These are phyloP conservation scores for Senna siamea DNA, from an alignment of 306 rosid species.

Conservation along the genomic window DNA sequence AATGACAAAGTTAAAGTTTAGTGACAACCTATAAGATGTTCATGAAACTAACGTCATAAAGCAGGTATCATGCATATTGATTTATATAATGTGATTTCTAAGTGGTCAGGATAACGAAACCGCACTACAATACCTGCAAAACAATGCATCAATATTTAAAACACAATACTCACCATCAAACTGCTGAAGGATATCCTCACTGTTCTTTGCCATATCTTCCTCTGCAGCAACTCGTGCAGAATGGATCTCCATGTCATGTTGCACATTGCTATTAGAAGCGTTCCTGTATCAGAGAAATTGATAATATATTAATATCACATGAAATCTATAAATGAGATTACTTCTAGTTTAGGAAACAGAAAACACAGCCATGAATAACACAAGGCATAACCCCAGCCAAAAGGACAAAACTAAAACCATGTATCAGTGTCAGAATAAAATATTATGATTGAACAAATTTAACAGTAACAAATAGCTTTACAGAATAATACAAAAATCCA, in stretches of 20 bases:
- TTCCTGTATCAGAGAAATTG: conserved; percentile 43
- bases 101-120: neutral
- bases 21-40: too few species aligned
- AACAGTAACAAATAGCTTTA: too few species aligned
- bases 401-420: too few species aligned
- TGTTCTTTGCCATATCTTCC: conserved; percentile 60
- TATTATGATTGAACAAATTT: neutral
- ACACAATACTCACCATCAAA: conserved; percentile 54
- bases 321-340: neutral
- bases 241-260: conserved; percentile 63
- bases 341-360: neutral
- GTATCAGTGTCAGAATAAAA: conserved; percentile 12
- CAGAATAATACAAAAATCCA: too few species aligned
- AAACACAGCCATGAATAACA: neutral
- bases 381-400: neutral
- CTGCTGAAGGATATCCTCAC: conserved; percentile 50
- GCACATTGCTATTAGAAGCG: conserved; percentile 63
- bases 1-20: too few species aligned
- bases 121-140: neutral
- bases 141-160: neutral
- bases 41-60: too few species aligned
- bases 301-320: conserved; percentile 13
- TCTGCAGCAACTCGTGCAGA: conserved; percentile 65
- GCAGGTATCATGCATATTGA: too few species aligned
- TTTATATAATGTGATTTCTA: neutral